Evolutionary conservation across 768 basidiomycete genomes (phyloP), one percentile per base, ranked within the genome.

Genomic region (Podaxis sp.): DNA sequence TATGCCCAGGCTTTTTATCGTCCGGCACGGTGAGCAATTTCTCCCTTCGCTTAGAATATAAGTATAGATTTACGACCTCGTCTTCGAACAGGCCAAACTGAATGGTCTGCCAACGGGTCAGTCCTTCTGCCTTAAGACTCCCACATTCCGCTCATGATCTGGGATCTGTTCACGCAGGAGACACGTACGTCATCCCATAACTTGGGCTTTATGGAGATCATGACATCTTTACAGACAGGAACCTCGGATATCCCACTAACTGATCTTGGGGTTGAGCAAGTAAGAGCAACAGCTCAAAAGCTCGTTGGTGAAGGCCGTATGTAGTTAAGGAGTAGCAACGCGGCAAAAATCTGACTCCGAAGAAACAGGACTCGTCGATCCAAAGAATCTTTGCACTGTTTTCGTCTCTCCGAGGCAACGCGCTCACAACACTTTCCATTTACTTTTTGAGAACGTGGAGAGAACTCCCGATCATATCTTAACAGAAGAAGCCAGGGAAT

Each of bases 41-140:
- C 7, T 22, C 8, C 19, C 9, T 8, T 19, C 46, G 61, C 11
- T 40, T 60, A 6, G 63, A 36, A 59, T 47, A 4, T 24, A 19
- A 25, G 38, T 46, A 27, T 33, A 43, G 51, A 46, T 22, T 55
- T 54, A 22, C 38, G 27, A 13, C 47, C 54, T 27, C 51, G 57
- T 53, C 9, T 43, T 37, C 38, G 46, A 58, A 13, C 57, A 93
- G 91, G 94, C 36, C 91, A 97, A 78, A 98, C 96, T 1, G 95
- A 96, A 72, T 98, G 95, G 94, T 93, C 92, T 17, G 69, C 89
- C 49, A 94, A 90, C 67, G 94, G 94, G 85, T 88, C 61, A 72
- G 84, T 74, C 22, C 4, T 19, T 29, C 29, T 22, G 59, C 19
- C 25, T 38, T 22, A 8, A 37, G 59, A 52, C 15, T 38, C 13